Conservation (phyloP, 352 stramenopile species). For the Elongisporangium prolatum region DNA sequence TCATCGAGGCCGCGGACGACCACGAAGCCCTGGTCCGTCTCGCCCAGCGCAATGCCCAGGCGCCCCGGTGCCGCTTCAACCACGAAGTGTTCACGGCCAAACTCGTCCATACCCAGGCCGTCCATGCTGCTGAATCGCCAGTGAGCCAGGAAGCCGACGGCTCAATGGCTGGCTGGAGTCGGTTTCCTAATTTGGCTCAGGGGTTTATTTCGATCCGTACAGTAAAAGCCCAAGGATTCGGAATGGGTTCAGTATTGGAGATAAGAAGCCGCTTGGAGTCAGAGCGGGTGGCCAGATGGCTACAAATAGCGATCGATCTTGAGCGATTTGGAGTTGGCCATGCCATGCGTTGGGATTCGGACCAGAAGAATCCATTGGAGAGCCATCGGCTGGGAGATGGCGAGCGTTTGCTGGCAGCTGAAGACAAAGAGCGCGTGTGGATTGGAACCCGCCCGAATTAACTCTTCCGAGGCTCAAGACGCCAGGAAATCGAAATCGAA, state of each 20-base stretch:
- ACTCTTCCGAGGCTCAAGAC: not conserved
- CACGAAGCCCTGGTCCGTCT: conserved; percentile 38
- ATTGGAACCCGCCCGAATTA: not conserved
- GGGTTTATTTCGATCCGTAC: not conserved
- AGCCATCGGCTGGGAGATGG: not conserved
- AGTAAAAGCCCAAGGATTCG: not conserved
- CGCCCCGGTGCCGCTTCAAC: conserved; percentile 40
- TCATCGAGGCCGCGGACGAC: conserved; percentile 40
- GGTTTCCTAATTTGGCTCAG: not conserved
- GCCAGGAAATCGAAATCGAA: not conserved
- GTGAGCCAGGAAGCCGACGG: conserved; percentile 14
- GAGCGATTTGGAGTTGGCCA: not conserved
- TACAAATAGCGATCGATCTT: not conserved
- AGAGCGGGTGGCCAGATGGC: not conserved
- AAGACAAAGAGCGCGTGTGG: not conserved
- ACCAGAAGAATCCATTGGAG: not conserved
- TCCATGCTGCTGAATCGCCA: conserved; percentile 12
- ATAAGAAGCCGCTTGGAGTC: not conserved
- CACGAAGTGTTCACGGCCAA: conserved; percentile 43
- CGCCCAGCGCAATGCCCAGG: conserved; percentile 47
- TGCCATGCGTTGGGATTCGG: not conserved
- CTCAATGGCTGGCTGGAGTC: not conserved
- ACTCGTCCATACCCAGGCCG: conserved; percentile 26
- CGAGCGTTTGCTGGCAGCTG: not conserved
- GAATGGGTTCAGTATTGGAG: conserved; percentile 6